These are phyloP conservation scores for Cercophora samala DNA, from an alignment of 495 filamentous ascomycete species.

Conservation along the genomic window DNA sequence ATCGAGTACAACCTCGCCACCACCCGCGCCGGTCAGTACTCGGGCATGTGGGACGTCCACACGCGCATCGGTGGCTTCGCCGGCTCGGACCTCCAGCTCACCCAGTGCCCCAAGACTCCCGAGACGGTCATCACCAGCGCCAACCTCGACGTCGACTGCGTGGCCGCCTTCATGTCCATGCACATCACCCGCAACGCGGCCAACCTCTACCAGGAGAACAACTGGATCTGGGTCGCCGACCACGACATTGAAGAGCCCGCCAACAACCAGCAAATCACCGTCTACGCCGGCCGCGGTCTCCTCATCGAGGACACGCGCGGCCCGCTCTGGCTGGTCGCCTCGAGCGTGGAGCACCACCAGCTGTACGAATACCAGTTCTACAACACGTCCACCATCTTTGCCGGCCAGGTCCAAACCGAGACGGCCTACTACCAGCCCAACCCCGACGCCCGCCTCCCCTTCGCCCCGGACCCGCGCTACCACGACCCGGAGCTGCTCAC, in stretches of 20 bases:
- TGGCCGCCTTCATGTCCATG: constrained; percentile 65
- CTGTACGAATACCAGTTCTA: constrained; percentile 78
- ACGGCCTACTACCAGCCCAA: constrained; percentile 67
- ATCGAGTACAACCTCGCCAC: constrained; percentile 81
- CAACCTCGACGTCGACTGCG: constrained; percentile 53
- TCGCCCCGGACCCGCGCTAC: constrained; percentile 54
- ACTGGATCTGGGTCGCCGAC: constrained; percentile 69
- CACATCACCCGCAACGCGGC: constrained; percentile 59
- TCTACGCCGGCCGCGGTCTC: constrained; percentile 68
- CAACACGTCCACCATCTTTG: constrained; percentile 60
- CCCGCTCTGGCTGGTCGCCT: constrained; percentile 56
- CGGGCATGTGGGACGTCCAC: constrained; percentile 88
- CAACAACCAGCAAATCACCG: constrained; percentile 60
- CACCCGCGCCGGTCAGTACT: constrained; percentile 52
- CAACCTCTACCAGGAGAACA: constrained; percentile 62
- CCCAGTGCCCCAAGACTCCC: constrained; percentile 66
- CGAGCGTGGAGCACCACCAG: constrained; percentile 63
- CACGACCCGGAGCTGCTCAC: constrained; percentile 66
- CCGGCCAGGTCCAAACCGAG: constrained; percentile 77
- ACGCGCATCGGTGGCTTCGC: constrained; percentile 75
- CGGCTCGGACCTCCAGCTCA: constrained; percentile 71
- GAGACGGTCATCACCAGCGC: constrained; percentile 36
- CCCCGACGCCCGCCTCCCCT: constrained; percentile 66
- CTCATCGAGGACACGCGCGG: constrained; percentile 55
- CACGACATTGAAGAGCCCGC: constrained; percentile 65